Percentiles rank a stretch among this genome's conserved stretches.
Evolutionary conservation across 2,329 filamentous ascomycete genomes (phyloP).

Genomic region (Delphinella strobiligena): DNA sequence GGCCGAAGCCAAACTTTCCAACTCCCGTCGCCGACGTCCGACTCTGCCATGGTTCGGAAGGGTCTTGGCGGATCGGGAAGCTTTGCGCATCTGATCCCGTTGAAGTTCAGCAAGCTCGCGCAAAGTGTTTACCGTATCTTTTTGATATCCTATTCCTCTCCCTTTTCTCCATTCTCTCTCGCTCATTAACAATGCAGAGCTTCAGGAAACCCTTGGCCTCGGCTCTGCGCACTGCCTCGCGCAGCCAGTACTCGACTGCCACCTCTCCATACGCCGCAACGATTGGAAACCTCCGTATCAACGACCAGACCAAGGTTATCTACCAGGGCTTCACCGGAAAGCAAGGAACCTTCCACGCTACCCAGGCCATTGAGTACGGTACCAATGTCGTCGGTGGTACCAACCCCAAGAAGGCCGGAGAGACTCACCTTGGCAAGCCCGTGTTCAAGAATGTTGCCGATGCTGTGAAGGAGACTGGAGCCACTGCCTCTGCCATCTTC

Average conservation of each 20-base stretch:
- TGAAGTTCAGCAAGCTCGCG: no score
- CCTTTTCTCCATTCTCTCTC: constrained; percentile 4
- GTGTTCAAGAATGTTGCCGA: constrained; percentile 87
- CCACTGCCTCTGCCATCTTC: constrained; percentile 87
- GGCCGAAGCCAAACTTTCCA: no score
- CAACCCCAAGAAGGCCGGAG: constrained; percentile 96
- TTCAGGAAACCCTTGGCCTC: constrained; percentile 60
- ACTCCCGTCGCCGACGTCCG: no score
- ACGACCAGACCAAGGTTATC: constrained; percentile 82
- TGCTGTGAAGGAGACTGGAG: constrained; percentile 79
- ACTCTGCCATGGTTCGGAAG: no score
- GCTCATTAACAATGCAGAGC: constrained; percentile 60
- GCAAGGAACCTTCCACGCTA: constrained; percentile 74
- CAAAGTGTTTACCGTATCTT: neutral
- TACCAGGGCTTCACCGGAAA: constrained; percentile 91
- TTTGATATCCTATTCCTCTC: neutral
- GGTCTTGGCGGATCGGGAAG: no score
- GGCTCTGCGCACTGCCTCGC: constrained; percentile 53
- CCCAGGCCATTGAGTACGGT: constrained; percentile 97
- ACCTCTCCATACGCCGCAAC: constrained; percentile 40
- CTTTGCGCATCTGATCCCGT: no score
- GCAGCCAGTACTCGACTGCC: constrained; percentile 63
- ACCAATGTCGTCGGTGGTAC: constrained; percentile 97
- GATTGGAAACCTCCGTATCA: constrained; percentile 71
- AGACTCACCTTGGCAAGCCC: constrained; percentile 76